Evolutionary conservation across 208 protist genomes (phyloP).

Genomic region (Trypanosoma scelopori): DNA sequence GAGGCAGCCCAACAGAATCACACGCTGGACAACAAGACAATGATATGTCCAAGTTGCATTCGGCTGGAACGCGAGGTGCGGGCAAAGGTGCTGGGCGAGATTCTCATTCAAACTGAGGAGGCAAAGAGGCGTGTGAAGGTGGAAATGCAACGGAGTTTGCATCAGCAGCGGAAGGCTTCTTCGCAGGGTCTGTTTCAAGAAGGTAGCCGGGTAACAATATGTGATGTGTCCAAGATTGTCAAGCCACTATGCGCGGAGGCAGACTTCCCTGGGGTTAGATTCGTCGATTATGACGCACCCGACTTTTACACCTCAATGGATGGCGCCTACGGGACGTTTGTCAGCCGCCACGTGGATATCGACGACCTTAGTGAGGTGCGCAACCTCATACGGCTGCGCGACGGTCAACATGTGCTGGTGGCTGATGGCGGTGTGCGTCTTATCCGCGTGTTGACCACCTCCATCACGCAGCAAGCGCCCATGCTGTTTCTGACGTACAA

Average conservation of each 20-base stretch:
- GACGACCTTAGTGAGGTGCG: constrained; percentile 83
- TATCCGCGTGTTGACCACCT: constrained; percentile 63
- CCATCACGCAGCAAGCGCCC: constrained; percentile 34
- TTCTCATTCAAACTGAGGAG: constrained; percentile 64
- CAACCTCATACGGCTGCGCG: constrained; percentile 78
- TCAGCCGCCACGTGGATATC: constrained; percentile 85
- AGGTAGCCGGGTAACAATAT: constrained; percentile 72
- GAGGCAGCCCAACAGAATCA: constrained; percentile 63
- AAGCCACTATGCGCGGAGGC: constrained; percentile 77
- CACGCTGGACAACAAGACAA: constrained; percentile 44
- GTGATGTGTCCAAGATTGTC: constrained; percentile 69
- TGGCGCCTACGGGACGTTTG: constrained; percentile 78
- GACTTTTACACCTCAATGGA: constrained; percentile 57
- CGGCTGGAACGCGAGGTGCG: constrained; percentile 73
- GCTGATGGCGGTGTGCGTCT: constrained; percentile 80
- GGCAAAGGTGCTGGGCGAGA: constrained; percentile 58
- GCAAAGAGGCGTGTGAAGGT: constrained; percentile 67
- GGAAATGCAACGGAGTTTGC: constrained; percentile 62
- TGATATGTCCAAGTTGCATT: constrained; percentile 67
- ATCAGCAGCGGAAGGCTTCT: constrained; percentile 82
- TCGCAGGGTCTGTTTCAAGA: constrained; percentile 77
- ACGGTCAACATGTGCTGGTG: constrained; percentile 80
- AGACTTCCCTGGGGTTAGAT: constrained; percentile 77
- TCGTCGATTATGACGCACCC: constrained; percentile 68
- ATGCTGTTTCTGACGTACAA: constrained; percentile 24